Conservation (phyloP, 148 eudicot genomes). For the Amaranthus hypochondriacus region DNA sequence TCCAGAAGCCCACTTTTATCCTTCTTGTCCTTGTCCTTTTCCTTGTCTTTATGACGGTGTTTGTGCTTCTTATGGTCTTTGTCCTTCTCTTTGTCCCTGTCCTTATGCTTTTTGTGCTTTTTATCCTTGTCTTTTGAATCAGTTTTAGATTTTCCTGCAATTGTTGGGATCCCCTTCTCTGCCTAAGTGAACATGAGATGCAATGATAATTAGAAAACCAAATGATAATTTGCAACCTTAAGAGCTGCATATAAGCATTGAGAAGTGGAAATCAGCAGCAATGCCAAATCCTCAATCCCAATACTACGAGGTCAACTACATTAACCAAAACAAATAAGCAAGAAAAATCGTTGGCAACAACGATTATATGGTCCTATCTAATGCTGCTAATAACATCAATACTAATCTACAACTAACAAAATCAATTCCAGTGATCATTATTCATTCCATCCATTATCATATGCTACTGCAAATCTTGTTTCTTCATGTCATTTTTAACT, state of each 20-base stretch:
- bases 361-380: no score
- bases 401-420: background rate
- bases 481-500: no score
- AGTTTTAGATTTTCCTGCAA: slow-evolving; percentile 67
- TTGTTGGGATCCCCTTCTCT: slow-evolving; percentile 82
- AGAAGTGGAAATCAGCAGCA: no score
- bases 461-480: no score
- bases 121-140: slow-evolving; percentile 87
- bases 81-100: slow-evolving; percentile 81
- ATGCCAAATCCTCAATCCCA: no score
- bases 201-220: background rate
- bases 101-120: slow-evolving; percentile 84
- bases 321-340: no score
- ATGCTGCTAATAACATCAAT: no score
- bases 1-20: slow-evolving; percentile 73
- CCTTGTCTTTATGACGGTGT: slow-evolving; percentile 94
- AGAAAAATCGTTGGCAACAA: no score
- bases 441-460: no score
- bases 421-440: no score
- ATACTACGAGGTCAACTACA: no score
- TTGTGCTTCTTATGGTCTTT: slow-evolving; percentile 95
- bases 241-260: no score
- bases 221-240: background rate
- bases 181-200: slow-evolving; percentile 39
- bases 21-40: slow-evolving; percentile 82